Conservation (phyloP, 768 basidiomycete species). For the Kwoniella europaea region DNA sequence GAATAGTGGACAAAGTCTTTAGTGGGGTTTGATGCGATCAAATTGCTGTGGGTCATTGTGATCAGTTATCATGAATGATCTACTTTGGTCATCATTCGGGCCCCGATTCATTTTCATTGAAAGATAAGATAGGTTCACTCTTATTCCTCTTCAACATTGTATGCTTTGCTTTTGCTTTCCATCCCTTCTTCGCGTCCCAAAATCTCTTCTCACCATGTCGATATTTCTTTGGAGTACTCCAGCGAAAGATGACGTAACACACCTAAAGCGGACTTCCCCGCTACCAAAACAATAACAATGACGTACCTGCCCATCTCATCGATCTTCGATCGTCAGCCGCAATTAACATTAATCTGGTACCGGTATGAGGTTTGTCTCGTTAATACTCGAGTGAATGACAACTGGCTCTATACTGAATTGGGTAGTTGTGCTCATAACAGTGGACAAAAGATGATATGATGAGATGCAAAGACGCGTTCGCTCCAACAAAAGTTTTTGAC, state of each 20-base stretch:
- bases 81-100: too few relatives aligned
- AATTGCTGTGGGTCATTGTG: not conserved
- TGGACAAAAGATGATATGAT: not conserved
- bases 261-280: too few relatives aligned
- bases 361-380: constrained; percentile 1
- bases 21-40: not conserved
- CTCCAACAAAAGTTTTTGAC: not conserved
- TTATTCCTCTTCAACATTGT: too few relatives aligned
- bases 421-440: not conserved
- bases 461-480: not conserved
- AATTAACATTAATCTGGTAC: not conserved
- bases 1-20: not conserved
- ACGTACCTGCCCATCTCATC: constrained; percentile 9
- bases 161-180: too few relatives aligned
- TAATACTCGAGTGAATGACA: not conserved
- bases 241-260: too few relatives aligned
- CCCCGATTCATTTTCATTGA: too few relatives aligned
- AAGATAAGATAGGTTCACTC: too few relatives aligned
- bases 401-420: not conserved
- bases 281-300: not conserved
- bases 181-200: too few relatives aligned
- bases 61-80: too few relatives aligned
- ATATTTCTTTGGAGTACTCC: too few relatives aligned
- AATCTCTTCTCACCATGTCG: too few relatives aligned
- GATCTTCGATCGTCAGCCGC: constrained; percentile 15